Evolutionary conservation across 176 grass and related monocot genomes (phyloP).

Genomic region (Oryza glaberrima): DNA sequence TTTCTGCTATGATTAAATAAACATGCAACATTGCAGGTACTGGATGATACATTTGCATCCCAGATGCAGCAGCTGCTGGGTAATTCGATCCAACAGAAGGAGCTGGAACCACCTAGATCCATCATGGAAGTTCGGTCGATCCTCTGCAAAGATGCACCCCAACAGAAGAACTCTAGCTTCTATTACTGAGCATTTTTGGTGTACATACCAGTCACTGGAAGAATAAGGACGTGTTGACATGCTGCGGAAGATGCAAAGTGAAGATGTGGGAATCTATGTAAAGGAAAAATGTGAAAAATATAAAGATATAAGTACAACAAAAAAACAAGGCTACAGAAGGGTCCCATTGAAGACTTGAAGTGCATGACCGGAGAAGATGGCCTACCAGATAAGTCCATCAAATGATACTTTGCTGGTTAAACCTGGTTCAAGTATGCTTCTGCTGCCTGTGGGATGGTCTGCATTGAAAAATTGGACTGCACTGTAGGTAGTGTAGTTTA

Average conservation of each 20-base stretch:
- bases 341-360: neutral
- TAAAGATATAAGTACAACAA: neutral
- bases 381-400: slow-evolving; percentile 22
- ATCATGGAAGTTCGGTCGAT: slow-evolving; percentile 98
- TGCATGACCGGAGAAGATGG: slow-evolving; percentile 37
- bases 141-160: slow-evolving; percentile 88
- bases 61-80: slow-evolving; percentile 91
- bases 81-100: slow-evolving; percentile 74
- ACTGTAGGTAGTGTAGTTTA: neutral
- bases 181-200: slow-evolving; percentile 64
- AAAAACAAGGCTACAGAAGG: slow-evolving; percentile 19
- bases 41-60: slow-evolving; percentile 93
- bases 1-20: slow-evolving; percentile 1
- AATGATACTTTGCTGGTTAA: slow-evolving; percentile 38
- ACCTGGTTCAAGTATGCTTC: slow-evolving; percentile 18
- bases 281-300: slow-evolving; percentile 7
- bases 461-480: slow-evolving; percentile 1
- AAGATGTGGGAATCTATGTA: slow-evolving; percentile 28
- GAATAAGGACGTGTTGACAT: neutral
- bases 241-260: neutral
- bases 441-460: slow-evolving; percentile 32
- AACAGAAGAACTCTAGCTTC: slow-evolving; percentile 70
- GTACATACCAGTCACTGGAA: slow-evolving; percentile 37
- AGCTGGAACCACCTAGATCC: slow-evolving; percentile 83
- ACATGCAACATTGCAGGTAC: slow-evolving; percentile 53